Base-by-base conservation (phyloP, 2,329 filamentous ascomycete genomes). In the Akanthomyces dipterigenus region DNA sequence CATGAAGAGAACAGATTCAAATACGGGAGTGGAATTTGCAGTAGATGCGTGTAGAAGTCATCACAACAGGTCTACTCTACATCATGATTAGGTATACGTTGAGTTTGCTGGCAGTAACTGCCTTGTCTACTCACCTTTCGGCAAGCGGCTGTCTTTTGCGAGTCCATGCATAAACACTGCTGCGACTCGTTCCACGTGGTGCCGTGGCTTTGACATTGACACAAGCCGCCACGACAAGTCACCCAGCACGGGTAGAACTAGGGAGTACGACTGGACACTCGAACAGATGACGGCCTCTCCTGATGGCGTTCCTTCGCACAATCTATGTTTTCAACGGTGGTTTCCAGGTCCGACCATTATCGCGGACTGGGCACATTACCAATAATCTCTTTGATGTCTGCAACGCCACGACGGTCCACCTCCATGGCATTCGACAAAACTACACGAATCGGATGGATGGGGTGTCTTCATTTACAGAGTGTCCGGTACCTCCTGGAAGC, bases 291-390 rank as follows among this genome's bases (percentile, higher is more conserved):
- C 72, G 59, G 80, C 81, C 8, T 81, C 82, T 59, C 87, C 87
- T 0, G 87, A 89, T 75, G 84, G 84, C 5, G 76, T 78, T 38
- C 71, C 76, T 6, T 6, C 79, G 87, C 50, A 79, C 82, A 34
- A 79, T 82, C 1, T 85, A 89, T 68, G 85, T 84, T 11, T 83
- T 90, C 69, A 90, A 90, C 67, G 79, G 79, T 12, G 70, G 82
- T 69, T 88, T 86, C 83, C 87, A 3, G 78, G 84, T 28, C 88
- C 88, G 1, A 69, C 76, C 14, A 82, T 87, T 49, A 77, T 80
- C 59, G 83, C 81, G 7, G 78, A 76, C 59, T 77, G 80, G 63
- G 83, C 65, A 75, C 60, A 84, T 50, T 5, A 50, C 48, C 8
- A 50, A 84, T 65, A 67, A 72, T 45, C 72, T 84, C 2, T 6